These are phyloP conservation scores for Fusarium fujikuroi DNA, from an alignment of 2,329 filamentous ascomycete genomes.

Conservation along the genomic window DNA sequence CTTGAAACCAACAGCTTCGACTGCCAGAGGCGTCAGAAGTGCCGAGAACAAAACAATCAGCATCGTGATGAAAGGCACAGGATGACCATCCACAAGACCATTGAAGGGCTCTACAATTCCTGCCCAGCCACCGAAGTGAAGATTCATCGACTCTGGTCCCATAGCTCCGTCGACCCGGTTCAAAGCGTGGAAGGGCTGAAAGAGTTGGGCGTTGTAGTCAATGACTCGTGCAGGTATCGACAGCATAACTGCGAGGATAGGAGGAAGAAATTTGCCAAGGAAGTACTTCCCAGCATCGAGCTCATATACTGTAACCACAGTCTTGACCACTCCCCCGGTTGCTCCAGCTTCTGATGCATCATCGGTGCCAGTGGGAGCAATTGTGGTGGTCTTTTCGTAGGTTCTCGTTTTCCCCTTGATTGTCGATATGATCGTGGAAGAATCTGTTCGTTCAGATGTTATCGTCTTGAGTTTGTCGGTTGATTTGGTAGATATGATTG, in stretches of 20 bases:
- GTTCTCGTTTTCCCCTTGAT: constrained; percentile 36
- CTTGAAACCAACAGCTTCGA: constrained; percentile 43
- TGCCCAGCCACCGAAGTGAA: constrained; percentile 54
- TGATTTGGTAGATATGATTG: constrained; percentile 25
- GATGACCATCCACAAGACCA: constrained; percentile 47
- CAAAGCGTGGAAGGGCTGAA: constrained; percentile 59
- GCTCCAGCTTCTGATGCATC: constrained; percentile 1
- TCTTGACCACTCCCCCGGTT: constrained; percentile 18
- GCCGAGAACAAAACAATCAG: constrained; percentile 40
- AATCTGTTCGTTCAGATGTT: constrained; percentile 29
- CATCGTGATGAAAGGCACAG: constrained; percentile 42
- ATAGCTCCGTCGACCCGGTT: constrained; percentile 51
- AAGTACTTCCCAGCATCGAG: constrained; percentile 49
- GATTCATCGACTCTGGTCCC: constrained; percentile 56
- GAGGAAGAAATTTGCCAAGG: constrained; percentile 56
- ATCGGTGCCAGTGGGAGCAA: constrained; percentile 24
- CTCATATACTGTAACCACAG: constrained; percentile 26
- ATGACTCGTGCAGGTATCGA: constrained; percentile 57
- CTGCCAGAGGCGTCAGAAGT: constrained; percentile 36
- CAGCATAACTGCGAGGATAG: constrained; percentile 53
- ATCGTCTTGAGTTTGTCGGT: constrained; percentile 29
- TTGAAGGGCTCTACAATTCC: constrained; percentile 51
- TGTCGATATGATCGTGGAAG: constrained; percentile 36
- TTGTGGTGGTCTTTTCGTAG: constrained; percentile 23
- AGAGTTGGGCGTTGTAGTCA: constrained; percentile 55